Evolutionary conservation across 2,329 filamentous ascomycete species (phyloP).

Genomic region (Trichoderma sp.): DNA sequence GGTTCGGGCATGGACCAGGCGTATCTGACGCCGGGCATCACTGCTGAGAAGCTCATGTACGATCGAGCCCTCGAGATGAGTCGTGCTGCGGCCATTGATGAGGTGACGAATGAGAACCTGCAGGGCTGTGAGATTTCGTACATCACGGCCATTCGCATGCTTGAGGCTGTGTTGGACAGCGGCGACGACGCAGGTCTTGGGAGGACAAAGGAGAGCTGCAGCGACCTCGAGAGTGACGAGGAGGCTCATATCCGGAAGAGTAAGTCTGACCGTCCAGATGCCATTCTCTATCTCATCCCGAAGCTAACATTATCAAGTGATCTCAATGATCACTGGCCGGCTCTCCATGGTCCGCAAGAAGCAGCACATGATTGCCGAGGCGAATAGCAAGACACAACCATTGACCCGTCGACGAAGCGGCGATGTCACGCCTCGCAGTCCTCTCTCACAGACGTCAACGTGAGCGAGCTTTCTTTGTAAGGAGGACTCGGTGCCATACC

Average conservation of each 20-base stretch:
- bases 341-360: slow-evolving; percentile 61
- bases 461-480: slow-evolving; percentile 22
- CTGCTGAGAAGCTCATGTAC: slow-evolving; percentile 97
- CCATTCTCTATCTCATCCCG: background rate
- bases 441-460: slow-evolving; percentile 51
- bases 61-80: slow-evolving; percentile 98
- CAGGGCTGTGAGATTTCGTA: slow-evolving; percentile 89
- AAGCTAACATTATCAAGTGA: slow-evolving; percentile 49
- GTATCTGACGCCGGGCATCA: slow-evolving; percentile 82
- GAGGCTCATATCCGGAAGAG: slow-evolving; percentile 72
- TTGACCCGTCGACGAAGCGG: slow-evolving; percentile 55
- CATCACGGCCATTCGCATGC: slow-evolving; percentile 87
- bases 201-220: slow-evolving; percentile 45
- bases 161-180: slow-evolving; percentile 89
- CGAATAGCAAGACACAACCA: slow-evolving; percentile 52
- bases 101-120: slow-evolving; percentile 89
- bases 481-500: background rate
- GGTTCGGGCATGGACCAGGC: slow-evolving; percentile 76
- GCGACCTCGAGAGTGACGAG: slow-evolving; percentile 67
- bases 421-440: slow-evolving; percentile 58
- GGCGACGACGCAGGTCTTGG: slow-evolving; percentile 61
- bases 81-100: slow-evolving; percentile 88
- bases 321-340: slow-evolving; percentile 63
- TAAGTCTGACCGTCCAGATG: slow-evolving; percentile 46
- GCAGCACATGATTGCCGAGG: slow-evolving; percentile 62